These are phyloP conservation scores for Phytophthora europaea DNA, from an alignment of 352 stramenopile species.

Conservation along the genomic window DNA sequence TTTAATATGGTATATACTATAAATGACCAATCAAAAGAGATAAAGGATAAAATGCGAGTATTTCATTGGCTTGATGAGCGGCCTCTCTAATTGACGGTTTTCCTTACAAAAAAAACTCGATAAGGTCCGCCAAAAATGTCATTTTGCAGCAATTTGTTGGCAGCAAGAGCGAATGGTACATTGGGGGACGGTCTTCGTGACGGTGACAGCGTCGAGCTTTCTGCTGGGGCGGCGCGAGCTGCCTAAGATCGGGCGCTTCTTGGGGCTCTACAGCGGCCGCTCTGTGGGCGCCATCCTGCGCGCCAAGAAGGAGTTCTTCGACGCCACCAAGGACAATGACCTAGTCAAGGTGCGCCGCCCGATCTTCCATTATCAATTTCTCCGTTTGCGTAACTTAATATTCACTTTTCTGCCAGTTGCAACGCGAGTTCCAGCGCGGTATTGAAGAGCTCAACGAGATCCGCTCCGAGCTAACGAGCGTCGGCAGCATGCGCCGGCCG, in stretches of 20 bases:
- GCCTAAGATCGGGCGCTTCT: conserved; percentile 70
- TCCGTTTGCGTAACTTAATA: neutral
- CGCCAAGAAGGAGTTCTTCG: conserved; percentile 88
- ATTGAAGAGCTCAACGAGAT: conserved; percentile 88
- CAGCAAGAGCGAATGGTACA: conserved; percentile 56
- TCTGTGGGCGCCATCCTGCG: conserved; percentile 76
- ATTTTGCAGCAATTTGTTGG: no score
- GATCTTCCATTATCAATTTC: neutral
- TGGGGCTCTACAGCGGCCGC: conserved; percentile 70
- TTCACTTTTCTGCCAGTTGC: conserved; percentile 42
- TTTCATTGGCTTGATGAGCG: no score
- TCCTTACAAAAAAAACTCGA: no score
- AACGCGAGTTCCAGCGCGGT: conserved; percentile 81
- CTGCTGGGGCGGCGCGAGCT: conserved; percentile 78
- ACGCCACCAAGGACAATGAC: conserved; percentile 83
- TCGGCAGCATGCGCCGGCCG: conserved; percentile 71
- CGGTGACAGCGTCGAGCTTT: conserved; percentile 72
- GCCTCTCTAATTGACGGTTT: no score
- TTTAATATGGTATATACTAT: no score
- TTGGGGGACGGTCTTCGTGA: conserved; percentile 75
- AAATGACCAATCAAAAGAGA: no score
- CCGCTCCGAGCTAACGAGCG: conserved; percentile 74
- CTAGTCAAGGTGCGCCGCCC: conserved; percentile 62
- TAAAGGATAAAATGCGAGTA: no score
- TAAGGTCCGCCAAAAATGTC: no score